phyloP scores from a whole-genome alignment of 805 yeast genomes.

The Ogataea methanolica region DNA sequence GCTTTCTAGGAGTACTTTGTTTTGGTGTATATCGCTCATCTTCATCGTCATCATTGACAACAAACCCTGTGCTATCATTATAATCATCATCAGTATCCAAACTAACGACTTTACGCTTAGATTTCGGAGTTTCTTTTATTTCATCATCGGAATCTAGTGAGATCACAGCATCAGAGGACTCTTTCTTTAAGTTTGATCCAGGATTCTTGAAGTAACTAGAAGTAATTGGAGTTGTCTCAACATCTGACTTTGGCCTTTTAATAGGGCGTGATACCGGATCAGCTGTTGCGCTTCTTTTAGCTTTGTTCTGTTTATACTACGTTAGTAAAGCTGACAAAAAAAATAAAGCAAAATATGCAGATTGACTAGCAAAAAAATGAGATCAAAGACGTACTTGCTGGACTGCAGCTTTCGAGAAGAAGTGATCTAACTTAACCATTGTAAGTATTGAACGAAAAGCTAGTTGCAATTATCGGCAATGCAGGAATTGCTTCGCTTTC shows the following conservation, averaged over 20 bases:
- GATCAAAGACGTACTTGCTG: constrained; percentile 13
- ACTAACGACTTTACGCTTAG: not conserved
- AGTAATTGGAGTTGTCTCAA: not conserved
- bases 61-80: not conserved
- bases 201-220: not conserved
- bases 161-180: not conserved
- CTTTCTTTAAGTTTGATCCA: not conserved
- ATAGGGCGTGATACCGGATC: not conserved
- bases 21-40: not conserved
- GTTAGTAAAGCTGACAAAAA: not conserved
- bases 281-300: constrained; percentile 3
- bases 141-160: constrained; percentile 13
- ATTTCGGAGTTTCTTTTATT: not conserved
- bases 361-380: not conserved
- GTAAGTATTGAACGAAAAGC: not conserved
- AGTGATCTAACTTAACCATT: constrained; percentile 28
- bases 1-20: not conserved
- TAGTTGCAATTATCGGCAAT: not conserved
- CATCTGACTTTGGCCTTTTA: constrained; percentile 4
- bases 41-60: not conserved
- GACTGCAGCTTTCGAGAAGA: constrained; percentile 27
- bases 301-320: constrained; percentile 3
- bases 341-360: not conserved
- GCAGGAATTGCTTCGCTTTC: not conserved
- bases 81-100: not conserved